Evolutionary conservation across 2,329 filamentous ascomycete species (phyloP).

Genomic region (Penicillium griseofulvum): DNA sequence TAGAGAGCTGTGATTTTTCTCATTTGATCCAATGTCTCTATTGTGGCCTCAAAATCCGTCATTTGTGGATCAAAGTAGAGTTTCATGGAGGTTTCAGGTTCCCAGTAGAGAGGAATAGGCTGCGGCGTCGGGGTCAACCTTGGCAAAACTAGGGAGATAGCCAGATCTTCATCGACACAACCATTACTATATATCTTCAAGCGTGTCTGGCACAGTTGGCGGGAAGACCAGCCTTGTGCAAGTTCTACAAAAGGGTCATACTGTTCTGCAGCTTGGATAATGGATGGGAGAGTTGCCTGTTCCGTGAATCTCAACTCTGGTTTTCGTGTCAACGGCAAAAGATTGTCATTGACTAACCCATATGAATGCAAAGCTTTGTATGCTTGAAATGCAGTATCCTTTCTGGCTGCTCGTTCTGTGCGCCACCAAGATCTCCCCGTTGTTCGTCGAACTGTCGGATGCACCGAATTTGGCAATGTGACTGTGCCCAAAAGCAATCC

Average conservation of each 20-base stretch:
- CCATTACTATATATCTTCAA: constrained; percentile 21
- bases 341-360: constrained; percentile 72
- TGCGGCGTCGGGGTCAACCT: constrained; percentile 14
- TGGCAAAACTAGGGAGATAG: constrained; percentile 24
- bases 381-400: constrained; percentile 80
- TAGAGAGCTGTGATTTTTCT: constrained; percentile 35
- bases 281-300: constrained; percentile 16
- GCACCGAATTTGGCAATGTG: constrained; percentile 67
- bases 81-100: constrained; percentile 21
- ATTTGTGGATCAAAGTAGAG: constrained; percentile 19
- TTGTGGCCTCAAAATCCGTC: constrained; percentile 6
- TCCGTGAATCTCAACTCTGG: constrained; percentile 18
- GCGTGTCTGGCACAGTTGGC: constrained; percentile 22
- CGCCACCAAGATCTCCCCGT: constrained; percentile 59
- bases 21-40: constrained; percentile 25
- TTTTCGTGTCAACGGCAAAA: constrained; percentile 60
- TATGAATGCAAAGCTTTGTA: constrained; percentile 68
- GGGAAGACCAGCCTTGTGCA: constrained; percentile 26
- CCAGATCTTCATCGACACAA: constrained; percentile 11
- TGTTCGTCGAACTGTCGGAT: constrained; percentile 58
- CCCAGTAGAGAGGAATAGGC: constrained; percentile 30
- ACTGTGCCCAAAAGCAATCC: constrained; percentile 55
- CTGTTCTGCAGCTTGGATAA: constrained; percentile 26
- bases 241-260: constrained; percentile 33
- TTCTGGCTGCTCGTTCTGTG: constrained; percentile 69